These are phyloP conservation scores for Xylaria sp. DNA, from an alignment of 2,329 filamentous ascomycete species.

Conservation along the genomic window DNA sequence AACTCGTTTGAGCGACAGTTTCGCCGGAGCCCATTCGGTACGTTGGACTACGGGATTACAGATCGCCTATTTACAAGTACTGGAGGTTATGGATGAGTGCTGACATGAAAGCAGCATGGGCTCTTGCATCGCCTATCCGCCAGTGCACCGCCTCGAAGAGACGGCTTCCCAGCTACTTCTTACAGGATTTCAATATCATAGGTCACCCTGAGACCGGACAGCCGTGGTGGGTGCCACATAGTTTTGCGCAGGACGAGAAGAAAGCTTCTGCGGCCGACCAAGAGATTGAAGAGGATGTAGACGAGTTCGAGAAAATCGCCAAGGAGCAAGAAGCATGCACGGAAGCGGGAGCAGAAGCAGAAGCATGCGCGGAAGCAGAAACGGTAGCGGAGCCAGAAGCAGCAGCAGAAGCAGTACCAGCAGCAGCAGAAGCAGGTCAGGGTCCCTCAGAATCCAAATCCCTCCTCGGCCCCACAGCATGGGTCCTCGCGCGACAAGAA, in stretches of 20 bases:
- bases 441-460: too few species aligned
- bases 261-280: constrained; percentile 1
- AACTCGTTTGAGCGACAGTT: constrained; percentile 54
- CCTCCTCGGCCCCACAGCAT: constrained; percentile 26
- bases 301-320: background rate
- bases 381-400: background rate
- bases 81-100: background rate
- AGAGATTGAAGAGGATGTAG: background rate
- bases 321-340: background rate
- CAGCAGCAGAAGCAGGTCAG: background rate
- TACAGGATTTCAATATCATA: constrained; percentile 57
- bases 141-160: constrained; percentile 45
- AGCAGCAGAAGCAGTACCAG: background rate
- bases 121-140: constrained; percentile 57
- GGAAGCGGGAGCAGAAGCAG: background rate
- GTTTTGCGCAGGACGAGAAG: constrained; percentile 29
- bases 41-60: constrained; percentile 10
- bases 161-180: constrained; percentile 54
- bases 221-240: constrained; percentile 53
- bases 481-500: constrained; percentile 32
- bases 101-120: constrained; percentile 44
- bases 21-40: constrained; percentile 60
- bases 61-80: background rate
- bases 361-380: background rate
- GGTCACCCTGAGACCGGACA: constrained; percentile 47